Conservation (phyloP, 176 grass and related monocot genomes). For the Secale cereale region DNA sequence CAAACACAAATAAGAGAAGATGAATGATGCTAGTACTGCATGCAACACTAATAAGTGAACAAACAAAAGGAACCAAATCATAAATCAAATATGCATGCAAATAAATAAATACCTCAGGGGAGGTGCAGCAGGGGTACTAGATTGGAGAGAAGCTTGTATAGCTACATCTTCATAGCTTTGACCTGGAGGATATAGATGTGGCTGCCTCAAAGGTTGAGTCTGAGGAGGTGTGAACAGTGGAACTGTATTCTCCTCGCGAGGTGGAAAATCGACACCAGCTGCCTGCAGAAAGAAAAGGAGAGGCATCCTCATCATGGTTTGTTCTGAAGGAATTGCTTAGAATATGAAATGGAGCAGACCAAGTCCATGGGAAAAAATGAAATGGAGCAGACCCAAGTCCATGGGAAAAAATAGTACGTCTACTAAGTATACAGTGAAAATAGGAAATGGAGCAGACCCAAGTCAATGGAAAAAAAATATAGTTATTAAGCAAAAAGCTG, state of each 20-base stretch:
- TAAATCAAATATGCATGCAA: neutral
- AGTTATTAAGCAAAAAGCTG: neutral
- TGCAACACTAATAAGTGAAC: conserved; percentile 14
- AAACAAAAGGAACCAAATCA: conserved; percentile 22
- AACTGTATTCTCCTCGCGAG: conserved; percentile 60
- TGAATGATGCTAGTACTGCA: conserved; percentile 6
- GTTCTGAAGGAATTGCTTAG: neutral
- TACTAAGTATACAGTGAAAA: neutral
- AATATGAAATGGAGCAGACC: too few relatives aligned
- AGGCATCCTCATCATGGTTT: conserved; percentile 14
- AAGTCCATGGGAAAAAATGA: neutral
- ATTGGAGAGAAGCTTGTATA: conserved; percentile 81
- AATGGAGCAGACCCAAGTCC: neutral
- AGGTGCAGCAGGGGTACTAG: conserved; percentile 48
- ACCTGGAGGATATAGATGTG: conserved; percentile 52
- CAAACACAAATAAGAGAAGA: conserved; percentile 7
- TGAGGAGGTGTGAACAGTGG: conserved; percentile 93
- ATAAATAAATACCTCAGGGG: conserved; percentile 57
- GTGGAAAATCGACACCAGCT: conserved; percentile 96
- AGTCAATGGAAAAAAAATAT: neutral
- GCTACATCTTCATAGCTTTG: conserved; percentile 71
- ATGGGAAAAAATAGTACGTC: neutral
- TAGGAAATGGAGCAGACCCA: neutral
- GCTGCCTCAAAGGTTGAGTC: conserved; percentile 64
- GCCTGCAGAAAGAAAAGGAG: conserved; percentile 42